Base-by-base conservation (phyloP, 2,329 filamentous ascomycete genomes). In the Alternaria metachromatica region DNA sequence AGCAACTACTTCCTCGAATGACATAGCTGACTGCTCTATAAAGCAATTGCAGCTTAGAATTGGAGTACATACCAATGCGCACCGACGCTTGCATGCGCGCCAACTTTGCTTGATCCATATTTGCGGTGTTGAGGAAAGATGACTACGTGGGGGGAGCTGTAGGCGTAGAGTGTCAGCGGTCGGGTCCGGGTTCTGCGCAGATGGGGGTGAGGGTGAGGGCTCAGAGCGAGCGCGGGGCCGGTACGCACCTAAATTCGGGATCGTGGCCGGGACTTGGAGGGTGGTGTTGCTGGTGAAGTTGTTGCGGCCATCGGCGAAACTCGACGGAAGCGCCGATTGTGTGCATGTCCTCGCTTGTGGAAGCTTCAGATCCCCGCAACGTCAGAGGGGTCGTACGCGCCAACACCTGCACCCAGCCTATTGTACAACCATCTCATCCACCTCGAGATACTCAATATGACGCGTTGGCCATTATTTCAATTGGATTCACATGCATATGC, bases 61-160 rank as follows among this genome's bases (percentile, higher is more conserved):
- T 41, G 41, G 20, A 26, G 46, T 46, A 81, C 80, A 58, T 78
- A 82, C 80, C 80, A 73, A 82, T 82, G 71, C 80, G 80, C 71
- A 82, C 80, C 69, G 75, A 78, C 74, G 78, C 78, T 66, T 82
- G 80, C 80, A 82, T 81, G 68, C 78, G 77, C 72, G 80, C 80
- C 73, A 82, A 76, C 80, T 82, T 82, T 72, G 79, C 80, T 70
- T 81, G 79, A 80, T 82, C 80, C 80, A 82, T 82, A 77, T 73
- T 81, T 80, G 78, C 76, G 76, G 75, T 78, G 66, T 70, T 68
- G 68, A 62, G 64, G 64, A 67, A 65, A 45, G 60, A 62, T 63
- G 62, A 72, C 62, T 63, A 60, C 55, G 68, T 62, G 63, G 62
- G 63, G 63, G 65, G 67, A 66, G 64, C 72, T 74, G 65, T 63